Evolutionary conservation across 768 basidiomycete species (phyloP).

Genomic region (Agaricus sinodeliciosus): DNA sequence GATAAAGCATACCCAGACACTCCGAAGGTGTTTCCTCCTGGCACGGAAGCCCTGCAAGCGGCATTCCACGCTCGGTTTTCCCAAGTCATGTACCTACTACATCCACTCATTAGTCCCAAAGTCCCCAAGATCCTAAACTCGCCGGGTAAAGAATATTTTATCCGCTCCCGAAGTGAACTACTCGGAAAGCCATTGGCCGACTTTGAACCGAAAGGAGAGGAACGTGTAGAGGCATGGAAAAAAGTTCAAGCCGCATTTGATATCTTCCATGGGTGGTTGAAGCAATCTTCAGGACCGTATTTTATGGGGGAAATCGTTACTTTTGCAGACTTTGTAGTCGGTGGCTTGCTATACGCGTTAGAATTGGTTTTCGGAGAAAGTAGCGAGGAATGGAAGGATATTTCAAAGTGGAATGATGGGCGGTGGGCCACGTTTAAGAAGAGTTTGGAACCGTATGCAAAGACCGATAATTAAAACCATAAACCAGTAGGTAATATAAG

Average conservation of each 20-base stretch:
- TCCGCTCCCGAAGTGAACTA: constrained; percentile 23
- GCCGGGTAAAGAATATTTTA: constrained; percentile 24
- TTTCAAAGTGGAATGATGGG: constrained; percentile 16
- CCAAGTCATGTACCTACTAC: constrained; percentile 10
- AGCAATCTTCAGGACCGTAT: not conserved
- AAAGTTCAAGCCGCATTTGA: constrained; percentile 20
- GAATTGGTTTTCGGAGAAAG: constrained; percentile 13
- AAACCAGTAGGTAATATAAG: not conserved
- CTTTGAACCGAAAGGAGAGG: constrained; percentile 24
- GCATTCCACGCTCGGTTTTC: not conserved
- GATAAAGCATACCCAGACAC: constrained; percentile 34
- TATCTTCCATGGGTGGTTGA: constrained; percentile 7
- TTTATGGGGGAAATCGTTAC: constrained; percentile 2
- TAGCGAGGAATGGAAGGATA: constrained; percentile 15
- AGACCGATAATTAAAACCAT: not conserved
- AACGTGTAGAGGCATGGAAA: constrained; percentile 30
- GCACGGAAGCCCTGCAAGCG: constrained; percentile 2
- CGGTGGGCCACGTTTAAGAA: constrained; percentile 13
- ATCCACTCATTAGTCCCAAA: constrained; percentile 5
- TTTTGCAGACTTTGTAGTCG: constrained; percentile 12
- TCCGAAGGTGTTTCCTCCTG: constrained; percentile 17
- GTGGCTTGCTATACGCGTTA: not conserved
- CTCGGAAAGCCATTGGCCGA: constrained; percentile 32
- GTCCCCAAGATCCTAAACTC: constrained; percentile 14
- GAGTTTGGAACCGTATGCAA: constrained; percentile 8